Evolutionary conservation across 768 basidiomycete genomes (phyloP).

Genomic region (Hortiboletus flavorubellus): DNA sequence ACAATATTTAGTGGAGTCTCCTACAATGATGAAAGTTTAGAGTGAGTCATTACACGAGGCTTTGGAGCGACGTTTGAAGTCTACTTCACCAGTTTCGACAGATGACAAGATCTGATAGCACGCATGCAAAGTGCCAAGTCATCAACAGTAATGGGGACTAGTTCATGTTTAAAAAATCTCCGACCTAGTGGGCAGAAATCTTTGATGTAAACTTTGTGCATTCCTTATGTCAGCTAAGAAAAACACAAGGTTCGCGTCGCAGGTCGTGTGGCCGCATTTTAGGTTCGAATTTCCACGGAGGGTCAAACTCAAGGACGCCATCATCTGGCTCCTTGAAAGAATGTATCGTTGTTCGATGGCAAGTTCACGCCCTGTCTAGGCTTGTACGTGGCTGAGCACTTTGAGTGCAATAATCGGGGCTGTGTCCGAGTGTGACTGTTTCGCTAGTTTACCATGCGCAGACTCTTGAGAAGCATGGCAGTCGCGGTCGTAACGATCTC

Average conservation of each 20-base stretch:
- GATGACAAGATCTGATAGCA: not conserved
- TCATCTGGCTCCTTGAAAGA: not conserved
- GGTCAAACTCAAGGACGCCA: not conserved
- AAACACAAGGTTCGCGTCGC: no score
- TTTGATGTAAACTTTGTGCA: not conserved
- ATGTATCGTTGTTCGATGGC: not conserved
- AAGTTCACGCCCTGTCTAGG: not conserved
- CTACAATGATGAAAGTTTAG: no score
- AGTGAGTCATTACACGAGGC: not conserved
- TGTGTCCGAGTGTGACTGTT: not conserved
- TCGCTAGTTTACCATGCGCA: no score
- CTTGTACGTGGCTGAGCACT: not conserved
- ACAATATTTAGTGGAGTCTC: not conserved
- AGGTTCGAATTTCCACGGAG: not conserved
- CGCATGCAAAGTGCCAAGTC: no score
- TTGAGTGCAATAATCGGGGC: not conserved
- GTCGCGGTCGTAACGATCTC: no score
- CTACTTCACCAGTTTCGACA: not conserved
- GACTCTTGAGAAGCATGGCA: no score
- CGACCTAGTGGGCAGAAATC: not conserved
- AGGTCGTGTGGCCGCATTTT: not conserved
- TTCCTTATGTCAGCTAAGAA: no score
- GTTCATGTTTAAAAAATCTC: no score
- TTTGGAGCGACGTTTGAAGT: not conserved
- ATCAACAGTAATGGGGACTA: no score